Evolutionary conservation across 495 filamentous ascomycete species (phyloP), one percentile per base, ranked within the genome.

Genomic region (Aspergillus avenaceus): DNA sequence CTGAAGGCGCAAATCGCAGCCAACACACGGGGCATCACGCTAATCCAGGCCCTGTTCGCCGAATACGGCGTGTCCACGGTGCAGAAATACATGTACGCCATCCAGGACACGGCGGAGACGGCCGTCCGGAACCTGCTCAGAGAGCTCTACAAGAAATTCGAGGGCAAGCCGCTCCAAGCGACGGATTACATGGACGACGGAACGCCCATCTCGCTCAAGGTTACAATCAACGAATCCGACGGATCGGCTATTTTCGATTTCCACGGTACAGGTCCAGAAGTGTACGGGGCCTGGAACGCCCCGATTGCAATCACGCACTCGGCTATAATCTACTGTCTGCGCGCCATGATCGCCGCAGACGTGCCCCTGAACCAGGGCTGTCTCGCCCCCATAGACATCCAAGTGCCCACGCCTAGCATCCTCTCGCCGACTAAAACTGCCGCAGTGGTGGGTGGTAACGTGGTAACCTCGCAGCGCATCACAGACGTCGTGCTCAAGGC

Each of bases 321-420:
- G 11, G 93, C 93, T 41, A 96, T 97, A 59, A 98, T 98, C 64
- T 98, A 97, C 75, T 91, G 90, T 54, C 79, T 98, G 18, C 85
- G 93, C 18, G 91, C 87, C 66, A 83, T 98, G 59, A 96, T 98
- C 60, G 85, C 83, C 4, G 84, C 92, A 57, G 92, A 97, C 63
- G 95, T 98, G 23, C 93, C 93, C 0, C 80, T 98, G 13, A 98
- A 98, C 72, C 93, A 98, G 70, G 93, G 93, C 55, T 98, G 93
- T 55, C 76, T 98, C 9, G 84, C 81, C 34, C 93, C 93, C 4
- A 88, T 98, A 64, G 79, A 83, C 49, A 88, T 98, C 61, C 80
- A 78, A 34, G 95, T 97, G 36, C 93, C 93, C 2, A 77, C 82
- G 2, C 80, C 83, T 47, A 89, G 84, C 41, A 88, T 98, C 52